Base-by-base conservation (phyloP, 2,329 filamentous ascomycete genomes). In the Cladosporium oxysporum region DNA sequence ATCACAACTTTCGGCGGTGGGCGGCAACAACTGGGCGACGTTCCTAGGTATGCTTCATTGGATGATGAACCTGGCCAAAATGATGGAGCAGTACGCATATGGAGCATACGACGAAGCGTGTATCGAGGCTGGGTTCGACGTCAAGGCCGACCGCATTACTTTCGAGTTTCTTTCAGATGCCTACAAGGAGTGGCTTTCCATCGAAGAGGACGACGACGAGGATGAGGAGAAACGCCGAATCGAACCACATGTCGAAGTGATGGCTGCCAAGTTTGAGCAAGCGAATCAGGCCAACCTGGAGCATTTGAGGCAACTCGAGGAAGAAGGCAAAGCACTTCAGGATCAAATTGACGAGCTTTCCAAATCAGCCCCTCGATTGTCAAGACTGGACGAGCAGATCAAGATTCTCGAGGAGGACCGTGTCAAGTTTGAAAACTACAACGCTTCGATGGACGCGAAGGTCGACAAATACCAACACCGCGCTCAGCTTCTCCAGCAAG, bases 51-150 rank as follows among this genome's bases (percentile, higher is more conserved):
- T 99, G 76, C 83, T 99, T 60, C 93, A 99, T 80, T 99, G 95
- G 95, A 94, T 99, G 88, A 97, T 99, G 94, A 93, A 98, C 78
- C 83, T 99, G 61, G 92, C 92, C 5, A 90, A 94, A 71, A 96
- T 98, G 90, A 87, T 98, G 75, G 93, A 98, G 68, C 87, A 91
- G 26, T 98, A 93, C 75, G 83, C 87, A 1, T 79, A 82, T 64
- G 90, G 93, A 66, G 88, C 88, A 57, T 99, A 97, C 77, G 93
- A 97, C 71, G 91, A 97, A 62, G 93, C 93, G 1, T 97, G 93
- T 76, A 85, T 90, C 50, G 94, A 97, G 72, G 90, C 88, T 33
- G 95, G 94, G 1, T 87, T 95, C 55, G 95, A 99, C 77, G 89
- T 98, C 31, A 89, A 85, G 12, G 91, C 91, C 5, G 93, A 99